These are phyloP conservation scores for Dendrobium catenatum DNA, from an alignment of 106 monocot species.

Conservation along the genomic window DNA sequence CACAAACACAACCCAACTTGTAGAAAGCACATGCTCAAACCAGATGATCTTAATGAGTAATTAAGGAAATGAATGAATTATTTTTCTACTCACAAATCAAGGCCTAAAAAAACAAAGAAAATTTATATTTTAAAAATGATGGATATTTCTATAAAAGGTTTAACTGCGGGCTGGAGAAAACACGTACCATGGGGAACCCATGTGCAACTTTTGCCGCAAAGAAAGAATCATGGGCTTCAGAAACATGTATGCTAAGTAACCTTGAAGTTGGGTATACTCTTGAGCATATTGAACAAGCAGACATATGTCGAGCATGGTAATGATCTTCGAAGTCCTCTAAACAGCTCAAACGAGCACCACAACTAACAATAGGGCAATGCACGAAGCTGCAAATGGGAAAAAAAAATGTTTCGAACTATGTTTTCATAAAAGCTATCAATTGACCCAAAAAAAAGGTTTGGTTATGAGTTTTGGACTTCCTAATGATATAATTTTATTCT, in stretches of 20 bases:
- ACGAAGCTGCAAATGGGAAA: constrained; percentile 25
- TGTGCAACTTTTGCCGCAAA: constrained; percentile 92
- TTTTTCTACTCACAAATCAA: neutral
- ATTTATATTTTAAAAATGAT: neutral
- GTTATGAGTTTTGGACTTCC: neutral
- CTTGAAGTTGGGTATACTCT: constrained; percentile 81
- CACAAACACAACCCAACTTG: neutral
- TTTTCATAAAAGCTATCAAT: neutral
- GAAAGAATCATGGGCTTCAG: constrained; percentile 95
- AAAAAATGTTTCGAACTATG: neutral
- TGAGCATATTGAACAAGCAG: constrained; percentile 80
- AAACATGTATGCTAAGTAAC: constrained; percentile 87
- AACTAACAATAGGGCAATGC: constrained; percentile 87
- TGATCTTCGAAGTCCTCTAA: constrained; percentile 93
- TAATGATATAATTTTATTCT: neutral
- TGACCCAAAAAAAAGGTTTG: neutral
- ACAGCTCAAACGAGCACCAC: constrained; percentile 55
- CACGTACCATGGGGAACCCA: constrained; percentile 84
- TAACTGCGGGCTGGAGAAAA: neutral
- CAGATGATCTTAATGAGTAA: neutral
- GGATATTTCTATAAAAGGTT: neutral
- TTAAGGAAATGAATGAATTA: neutral
- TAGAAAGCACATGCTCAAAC: neutral
- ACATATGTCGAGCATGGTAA: constrained; percentile 77
- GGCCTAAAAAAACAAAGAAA: neutral